Base-by-base conservation (phyloP, 371 early-diverging fungal genomes). In the Rhizopus stolonifer region DNA sequence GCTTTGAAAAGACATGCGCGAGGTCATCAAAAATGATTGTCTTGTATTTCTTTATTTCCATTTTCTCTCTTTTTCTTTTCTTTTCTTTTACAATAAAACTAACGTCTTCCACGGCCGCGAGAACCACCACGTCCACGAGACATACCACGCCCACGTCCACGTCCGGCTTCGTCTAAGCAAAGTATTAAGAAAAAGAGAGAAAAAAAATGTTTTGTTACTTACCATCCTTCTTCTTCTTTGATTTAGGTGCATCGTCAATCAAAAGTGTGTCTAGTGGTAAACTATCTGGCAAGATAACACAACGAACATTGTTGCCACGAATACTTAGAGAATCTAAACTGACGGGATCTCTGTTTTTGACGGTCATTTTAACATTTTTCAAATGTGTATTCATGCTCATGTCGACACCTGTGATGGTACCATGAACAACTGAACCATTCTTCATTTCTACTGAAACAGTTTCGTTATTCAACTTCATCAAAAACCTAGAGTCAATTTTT, bases 321-420 rank as follows among this genome's bases (percentile, higher is more conserved):
- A 97, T 83, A 58, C 91, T 88, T 39, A 98, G 74, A n/a, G 90
- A 79, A 58, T 98, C 98, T 39, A 98, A 74, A 49, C 78, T 81
- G 47, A 83, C 79, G 9, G 97, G 92, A 49, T 96, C 95, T 74
- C 87, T 87, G 75, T 86, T 87, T 69, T 90, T 88, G 24, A 95
- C 89, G 0, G 96, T 96, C 95, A 96, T 92, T 72, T 96, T 96
- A 52, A 96, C 97, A n/a, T 89, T 87, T 65, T 95, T 95, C 73
- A 98, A 78, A 70, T 96, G 97, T 52, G 94, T 96, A 74, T 98
- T 98, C 98, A 98, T 98, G 72, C 89, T 87, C 93, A 98, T 94
- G 65, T 98, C 98, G 39, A 96, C 95, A 26, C 93, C 84, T 38
- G 91, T 89, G 50, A 98, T 87, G n/a, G 96, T 96, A 52, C 98